phyloP scores from a whole-genome alignment of 345 rosid species.

The Salix viminalis region DNA sequence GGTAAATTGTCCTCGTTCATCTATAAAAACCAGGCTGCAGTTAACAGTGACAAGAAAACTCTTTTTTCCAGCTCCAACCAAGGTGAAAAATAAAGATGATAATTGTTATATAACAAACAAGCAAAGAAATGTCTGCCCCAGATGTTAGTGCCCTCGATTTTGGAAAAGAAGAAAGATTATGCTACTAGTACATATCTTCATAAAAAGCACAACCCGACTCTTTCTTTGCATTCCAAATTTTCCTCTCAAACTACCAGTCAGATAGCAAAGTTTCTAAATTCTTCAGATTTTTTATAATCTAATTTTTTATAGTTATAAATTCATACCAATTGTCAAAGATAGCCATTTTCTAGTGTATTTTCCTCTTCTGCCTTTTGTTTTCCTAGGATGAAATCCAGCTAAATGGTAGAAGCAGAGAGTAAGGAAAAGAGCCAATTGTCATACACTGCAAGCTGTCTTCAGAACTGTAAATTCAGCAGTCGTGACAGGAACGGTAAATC shows the following conservation, averaged over 20 bases:
- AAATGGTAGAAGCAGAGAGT: neutral
- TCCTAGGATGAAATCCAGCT: neutral
- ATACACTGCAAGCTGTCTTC: conserved; percentile 87
- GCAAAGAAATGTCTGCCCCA: neutral
- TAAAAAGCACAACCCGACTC: neutral
- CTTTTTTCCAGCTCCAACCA: neutral
- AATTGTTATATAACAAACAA: neutral
- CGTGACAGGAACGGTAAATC: conserved; percentile 62
- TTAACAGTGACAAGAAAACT: neutral
- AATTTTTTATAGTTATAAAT: neutral
- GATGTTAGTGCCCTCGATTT: neutral
- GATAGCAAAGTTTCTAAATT: neutral
- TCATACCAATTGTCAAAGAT: neutral
- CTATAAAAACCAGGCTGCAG: no score
- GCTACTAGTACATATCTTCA: neutral
- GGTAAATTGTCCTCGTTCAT: no score
- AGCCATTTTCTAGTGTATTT: neutral
- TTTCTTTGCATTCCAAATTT: neutral
- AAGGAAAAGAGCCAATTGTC: conserved; percentile 15
- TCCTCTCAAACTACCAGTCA: neutral
- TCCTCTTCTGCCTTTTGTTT: no score
- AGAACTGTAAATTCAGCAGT: conserved; percentile 78
- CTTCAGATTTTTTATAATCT: neutral
- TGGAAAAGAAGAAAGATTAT: neutral
- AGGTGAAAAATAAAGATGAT: neutral